Percentiles rank a stretch among this genome's conserved stretches.
Evolutionary conservation across 2,329 filamentous ascomycete species (phyloP).

Genomic region (Bimuria novae-zelandiae): DNA sequence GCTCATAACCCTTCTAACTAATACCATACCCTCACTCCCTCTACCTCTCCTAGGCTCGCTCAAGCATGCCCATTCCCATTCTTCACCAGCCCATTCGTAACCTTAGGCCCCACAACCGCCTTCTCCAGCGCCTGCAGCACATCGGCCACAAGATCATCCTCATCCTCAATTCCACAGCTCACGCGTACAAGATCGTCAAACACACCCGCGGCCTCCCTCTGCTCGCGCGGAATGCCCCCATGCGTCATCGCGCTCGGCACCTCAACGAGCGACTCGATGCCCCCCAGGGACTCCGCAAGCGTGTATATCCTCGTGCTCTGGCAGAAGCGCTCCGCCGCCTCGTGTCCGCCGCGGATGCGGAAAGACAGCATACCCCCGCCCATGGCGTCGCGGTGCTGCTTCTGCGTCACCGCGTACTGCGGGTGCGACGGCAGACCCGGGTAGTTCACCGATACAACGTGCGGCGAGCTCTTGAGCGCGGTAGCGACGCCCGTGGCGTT

Average conservation of each 20-base stretch:
- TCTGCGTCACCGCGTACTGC: constrained; percentile 80
- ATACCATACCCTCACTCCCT: background rate
- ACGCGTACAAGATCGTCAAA: constrained; percentile 93
- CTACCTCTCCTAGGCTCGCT: background rate
- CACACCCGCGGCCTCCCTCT: constrained; percentile 90
- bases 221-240: constrained; percentile 86
- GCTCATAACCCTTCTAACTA: background rate
- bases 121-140: constrained; percentile 80
- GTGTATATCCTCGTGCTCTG: constrained; percentile 88
- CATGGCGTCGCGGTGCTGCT: constrained; percentile 92
- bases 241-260: constrained; percentile 97
- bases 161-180: constrained; percentile 93
- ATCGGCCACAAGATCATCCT: constrained; percentile 80
- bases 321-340: constrained; percentile 90
- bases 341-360: constrained; percentile 84
- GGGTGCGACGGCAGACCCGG: constrained; percentile 87
- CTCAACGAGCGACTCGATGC: constrained; percentile 89
- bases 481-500: constrained; percentile 81
- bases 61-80: constrained; percentile 17
- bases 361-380: constrained; percentile 98
- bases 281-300: constrained; percentile 88
- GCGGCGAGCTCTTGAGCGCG: constrained; percentile 76
- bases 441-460: constrained; percentile 93
- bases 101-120: constrained; percentile 63
- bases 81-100: constrained; percentile 11